These are phyloP conservation scores for Leccinum olivaceopallidum DNA, from an alignment of 768 basidiomycete genomes.

Conservation along the genomic window DNA sequence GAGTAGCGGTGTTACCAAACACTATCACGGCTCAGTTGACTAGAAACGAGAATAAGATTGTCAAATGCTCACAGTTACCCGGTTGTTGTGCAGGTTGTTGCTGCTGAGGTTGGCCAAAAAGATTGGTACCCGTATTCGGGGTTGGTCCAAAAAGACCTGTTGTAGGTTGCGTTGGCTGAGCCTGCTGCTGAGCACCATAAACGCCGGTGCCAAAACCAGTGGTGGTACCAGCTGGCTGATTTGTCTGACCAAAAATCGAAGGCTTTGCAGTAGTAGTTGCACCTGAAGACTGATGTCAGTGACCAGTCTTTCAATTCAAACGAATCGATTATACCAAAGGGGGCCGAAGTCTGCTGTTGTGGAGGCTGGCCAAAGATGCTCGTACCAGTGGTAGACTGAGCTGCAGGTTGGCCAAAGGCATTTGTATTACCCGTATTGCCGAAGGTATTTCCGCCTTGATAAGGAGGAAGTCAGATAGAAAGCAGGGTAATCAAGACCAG, in stretches of 20 bases:
- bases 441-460: slow-evolving; percentile 25
- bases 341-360: slow-evolving; percentile 34
- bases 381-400: slow-evolving; percentile 24
- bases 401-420: slow-evolving; percentile 31
- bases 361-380: slow-evolving; percentile 40
- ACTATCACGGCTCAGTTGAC: slow-evolving; percentile 28
- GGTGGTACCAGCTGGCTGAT: slow-evolving; percentile 39
- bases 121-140: slow-evolving; percentile 23
- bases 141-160: slow-evolving; percentile 33
- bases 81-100: slow-evolving; percentile 43
- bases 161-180: slow-evolving; percentile 26
- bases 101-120: slow-evolving; percentile 36
- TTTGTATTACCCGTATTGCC: slow-evolving; percentile 21
- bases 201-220: slow-evolving; percentile 38
- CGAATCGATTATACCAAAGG: slow-evolving; percentile 45
- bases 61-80: slow-evolving; percentile 35
- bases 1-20: slow-evolving; percentile 37
- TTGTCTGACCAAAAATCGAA: slow-evolving; percentile 48
- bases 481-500: background rate
- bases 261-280: slow-evolving; percentile 41
- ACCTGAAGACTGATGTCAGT: slow-evolving; percentile 25
- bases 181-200: slow-evolving; percentile 29
- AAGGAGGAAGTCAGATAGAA: slow-evolving; percentile 2
- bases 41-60: background rate
- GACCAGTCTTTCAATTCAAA: background rate